A percentile compares a stretch with the other conserved stretches of the same genome.
phyloP scores from a whole-genome alignment of 2,329 filamentous ascomycete species.

The Cadophora gregata region DNA sequence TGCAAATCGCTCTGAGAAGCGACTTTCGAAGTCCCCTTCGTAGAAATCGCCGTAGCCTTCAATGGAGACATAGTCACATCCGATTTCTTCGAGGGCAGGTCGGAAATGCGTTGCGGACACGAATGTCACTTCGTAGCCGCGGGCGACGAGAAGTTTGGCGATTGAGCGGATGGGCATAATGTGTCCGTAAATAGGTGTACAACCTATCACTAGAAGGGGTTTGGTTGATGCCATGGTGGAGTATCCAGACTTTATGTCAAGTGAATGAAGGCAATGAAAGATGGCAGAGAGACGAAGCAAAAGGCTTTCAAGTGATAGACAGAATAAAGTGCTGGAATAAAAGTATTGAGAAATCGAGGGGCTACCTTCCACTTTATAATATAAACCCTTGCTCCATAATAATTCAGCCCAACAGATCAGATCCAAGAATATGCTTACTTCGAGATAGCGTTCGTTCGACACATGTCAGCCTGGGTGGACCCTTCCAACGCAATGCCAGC shows the following conservation, averaged over 20 bases:
- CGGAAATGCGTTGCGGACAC: constrained; percentile 48
- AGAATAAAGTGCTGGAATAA: neutral
- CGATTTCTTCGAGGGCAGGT: constrained; percentile 45
- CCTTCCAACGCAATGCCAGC: neutral
- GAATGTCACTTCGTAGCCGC: constrained; percentile 52
- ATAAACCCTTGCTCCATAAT: neutral
- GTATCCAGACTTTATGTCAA: neutral
- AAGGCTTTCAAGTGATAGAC: neutral
- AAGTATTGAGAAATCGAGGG: neutral
- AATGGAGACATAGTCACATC: constrained; percentile 48
- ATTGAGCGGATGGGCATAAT: constrained; percentile 33
- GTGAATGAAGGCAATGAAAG: neutral
- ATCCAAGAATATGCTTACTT: neutral
- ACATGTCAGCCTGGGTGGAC: neutral
- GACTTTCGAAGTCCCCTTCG: constrained; percentile 37
- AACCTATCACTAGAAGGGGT: constrained; percentile 27
- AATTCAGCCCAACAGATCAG: neutral
- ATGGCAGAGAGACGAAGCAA: neutral
- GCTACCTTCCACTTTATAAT: neutral
- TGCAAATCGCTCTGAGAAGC: constrained; percentile 29
- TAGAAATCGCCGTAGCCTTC: constrained; percentile 38
- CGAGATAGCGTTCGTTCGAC: neutral
- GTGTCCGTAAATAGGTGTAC: constrained; percentile 33
- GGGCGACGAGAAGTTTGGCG: constrained; percentile 37
- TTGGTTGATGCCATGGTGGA: constrained; percentile 25